Conservation (phyloP, 2,329 filamentous ascomycete species). For the Aspergillus felis region DNA sequence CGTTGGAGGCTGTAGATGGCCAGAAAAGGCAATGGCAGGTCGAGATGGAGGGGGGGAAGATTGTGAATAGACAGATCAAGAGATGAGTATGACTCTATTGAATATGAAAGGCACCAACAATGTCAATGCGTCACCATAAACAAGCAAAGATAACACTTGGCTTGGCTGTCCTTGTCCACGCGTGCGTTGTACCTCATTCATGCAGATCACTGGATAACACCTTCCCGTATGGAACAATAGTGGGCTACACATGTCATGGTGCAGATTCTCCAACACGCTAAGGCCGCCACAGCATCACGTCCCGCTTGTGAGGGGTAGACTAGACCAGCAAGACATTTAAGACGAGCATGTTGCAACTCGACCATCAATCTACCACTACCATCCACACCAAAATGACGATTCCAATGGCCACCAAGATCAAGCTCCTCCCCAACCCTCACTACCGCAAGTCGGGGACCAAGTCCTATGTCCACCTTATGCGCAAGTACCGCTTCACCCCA, state of each 20-base stretch:
- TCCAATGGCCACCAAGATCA: constrained; percentile 44
- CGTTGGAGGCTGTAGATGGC: neutral
- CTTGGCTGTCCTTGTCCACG: neutral
- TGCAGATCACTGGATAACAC: neutral
- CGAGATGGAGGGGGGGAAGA: neutral
- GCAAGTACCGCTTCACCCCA: constrained; percentile 61
- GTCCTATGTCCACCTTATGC: constrained; percentile 59
- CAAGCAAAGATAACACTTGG: neutral
- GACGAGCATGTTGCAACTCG: neutral
- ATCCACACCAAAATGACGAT: neutral
- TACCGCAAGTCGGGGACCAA: constrained; percentile 59
- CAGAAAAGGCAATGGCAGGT: neutral
- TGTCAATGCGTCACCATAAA: neutral
- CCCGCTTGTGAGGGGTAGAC: neutral
- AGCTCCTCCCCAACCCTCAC: constrained; percentile 54
- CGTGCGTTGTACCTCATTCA: too few relatives aligned
- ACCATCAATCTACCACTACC: neutral
- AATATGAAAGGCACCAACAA: neutral
- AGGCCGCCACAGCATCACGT: neutral
- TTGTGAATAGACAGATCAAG: neutral
- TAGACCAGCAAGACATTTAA: neutral
- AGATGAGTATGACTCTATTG: too few relatives aligned
- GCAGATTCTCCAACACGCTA: neutral
- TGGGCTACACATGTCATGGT: neutral
- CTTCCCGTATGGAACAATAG: too few relatives aligned